A percentile compares a stretch with the other conserved stretches of the same genome.
Conservation (phyloP, 2,329 filamentous ascomycete species). For the Thelonectria rubi region DNA sequence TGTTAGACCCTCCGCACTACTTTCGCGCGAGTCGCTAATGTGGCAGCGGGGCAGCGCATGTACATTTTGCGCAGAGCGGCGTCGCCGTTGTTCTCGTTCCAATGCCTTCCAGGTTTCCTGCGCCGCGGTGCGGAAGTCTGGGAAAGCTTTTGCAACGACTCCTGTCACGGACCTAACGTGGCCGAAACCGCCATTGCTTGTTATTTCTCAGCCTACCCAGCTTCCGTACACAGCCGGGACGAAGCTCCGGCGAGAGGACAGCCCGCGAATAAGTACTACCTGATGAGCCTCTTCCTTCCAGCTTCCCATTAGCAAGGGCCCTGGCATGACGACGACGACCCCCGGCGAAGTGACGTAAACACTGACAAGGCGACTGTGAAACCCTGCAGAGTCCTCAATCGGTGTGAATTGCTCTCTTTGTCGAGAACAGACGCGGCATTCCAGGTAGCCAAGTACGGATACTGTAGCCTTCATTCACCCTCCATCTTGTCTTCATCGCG, state of each 20-base stretch:
- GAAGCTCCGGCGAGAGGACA: background rate
- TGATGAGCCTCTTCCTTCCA: constrained; percentile 20
- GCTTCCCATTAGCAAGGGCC: background rate
- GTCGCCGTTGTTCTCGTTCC: background rate
- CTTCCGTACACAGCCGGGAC: background rate
- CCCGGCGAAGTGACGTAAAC: constrained; percentile 19
- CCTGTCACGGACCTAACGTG: no score
- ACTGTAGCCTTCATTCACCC: background rate
- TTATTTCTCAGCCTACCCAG: background rate
- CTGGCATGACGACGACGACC: constrained; percentile 7
- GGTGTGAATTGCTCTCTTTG: no score
- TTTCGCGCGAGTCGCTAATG: background rate
- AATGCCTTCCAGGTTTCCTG: no score
- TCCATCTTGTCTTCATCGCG: background rate
- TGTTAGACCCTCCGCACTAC: constrained; percentile 7
- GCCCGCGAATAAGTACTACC: background rate
- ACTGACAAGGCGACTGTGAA: constrained; percentile 7
- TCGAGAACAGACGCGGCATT: no score
- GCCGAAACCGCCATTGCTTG: no score
- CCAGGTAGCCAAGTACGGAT: no score
- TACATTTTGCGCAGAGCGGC: background rate
- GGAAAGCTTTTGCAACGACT: no score
- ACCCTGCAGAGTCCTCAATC: background rate
- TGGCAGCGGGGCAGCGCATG: background rate
- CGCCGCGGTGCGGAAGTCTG: no score